Evolutionary conservation across 2,329 filamentous ascomycete genomes (phyloP).

Genomic region (Aschersonia sp.): DNA sequence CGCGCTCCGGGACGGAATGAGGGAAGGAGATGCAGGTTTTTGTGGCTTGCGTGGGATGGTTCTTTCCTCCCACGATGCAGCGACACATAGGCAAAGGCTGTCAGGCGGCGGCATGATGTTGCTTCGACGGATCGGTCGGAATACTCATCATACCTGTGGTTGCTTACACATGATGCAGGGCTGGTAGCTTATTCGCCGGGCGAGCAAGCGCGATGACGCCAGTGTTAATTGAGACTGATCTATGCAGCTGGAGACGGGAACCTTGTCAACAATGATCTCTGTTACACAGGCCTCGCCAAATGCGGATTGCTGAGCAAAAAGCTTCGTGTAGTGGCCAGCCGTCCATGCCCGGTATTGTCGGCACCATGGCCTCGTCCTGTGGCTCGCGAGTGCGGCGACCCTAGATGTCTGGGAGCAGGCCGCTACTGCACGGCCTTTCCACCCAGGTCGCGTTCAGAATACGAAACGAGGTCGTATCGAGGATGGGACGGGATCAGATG

Average conservation of each 20-base stretch:
- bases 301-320: background rate
- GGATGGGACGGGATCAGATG: background rate
- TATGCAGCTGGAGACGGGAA: background rate
- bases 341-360: too few relatives aligned
- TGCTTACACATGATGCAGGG: background rate
- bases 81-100: background rate
- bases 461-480: background rate
- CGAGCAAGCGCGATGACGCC: background rate
- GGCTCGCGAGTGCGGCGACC: background rate
- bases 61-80: background rate
- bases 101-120: background rate
- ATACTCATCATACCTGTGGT: background rate
- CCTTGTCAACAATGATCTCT: background rate
- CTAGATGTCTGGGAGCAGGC: background rate
- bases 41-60: background rate
- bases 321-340: background rate
- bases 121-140: background rate
- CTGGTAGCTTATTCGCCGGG: background rate
- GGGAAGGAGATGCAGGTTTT: background rate
- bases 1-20: too few relatives aligned
- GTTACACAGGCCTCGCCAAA: background rate
- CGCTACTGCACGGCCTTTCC: background rate
- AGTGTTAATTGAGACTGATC: background rate
- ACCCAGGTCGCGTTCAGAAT: background rate
- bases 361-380: background rate